These are phyloP conservation scores for Colletotrichum brevisporum DNA, from an alignment of 2,329 filamentous ascomycete species.

Conservation along the genomic window DNA sequence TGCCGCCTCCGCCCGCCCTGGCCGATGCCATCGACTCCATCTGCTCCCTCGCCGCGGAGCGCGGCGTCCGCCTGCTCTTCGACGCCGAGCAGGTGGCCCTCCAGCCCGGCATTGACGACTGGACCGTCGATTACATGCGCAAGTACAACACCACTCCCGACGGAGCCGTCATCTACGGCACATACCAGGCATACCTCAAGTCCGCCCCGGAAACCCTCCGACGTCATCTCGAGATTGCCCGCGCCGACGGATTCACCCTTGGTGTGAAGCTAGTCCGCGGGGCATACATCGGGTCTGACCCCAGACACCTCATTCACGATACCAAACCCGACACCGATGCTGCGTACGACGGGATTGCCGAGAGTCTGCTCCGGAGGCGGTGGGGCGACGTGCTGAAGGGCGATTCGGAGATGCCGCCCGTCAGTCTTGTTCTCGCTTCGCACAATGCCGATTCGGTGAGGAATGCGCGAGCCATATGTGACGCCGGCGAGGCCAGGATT, in stretches of 20 bases:
- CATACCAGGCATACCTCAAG: constrained; percentile 85
- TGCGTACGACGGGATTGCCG: constrained; percentile 80
- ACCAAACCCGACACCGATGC: constrained; percentile 79
- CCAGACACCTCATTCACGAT: constrained; percentile 78
- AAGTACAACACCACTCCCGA: constrained; percentile 77
- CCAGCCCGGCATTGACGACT: constrained; percentile 84
- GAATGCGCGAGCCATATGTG: constrained; percentile 66
- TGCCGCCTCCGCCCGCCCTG: constrained; percentile 75
- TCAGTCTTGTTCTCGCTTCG: constrained; percentile 81
- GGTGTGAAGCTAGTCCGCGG: constrained; percentile 84
- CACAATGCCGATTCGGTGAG: constrained; percentile 84
- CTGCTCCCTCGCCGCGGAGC: constrained; percentile 78
- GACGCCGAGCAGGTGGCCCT: constrained; percentile 88
- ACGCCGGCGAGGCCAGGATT: constrained; percentile 57
- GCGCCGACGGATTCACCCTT: constrained; percentile 73
- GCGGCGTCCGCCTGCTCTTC: constrained; percentile 82
- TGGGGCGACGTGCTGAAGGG: constrained; percentile 62
- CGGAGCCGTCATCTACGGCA: constrained; percentile 82
- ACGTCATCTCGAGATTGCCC: constrained; percentile 71
- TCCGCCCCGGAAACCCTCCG: constrained; percentile 69
- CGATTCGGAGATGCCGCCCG: constrained; percentile 65
- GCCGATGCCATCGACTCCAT: constrained; percentile 79
- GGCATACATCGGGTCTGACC: constrained; percentile 80
- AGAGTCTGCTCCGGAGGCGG: constrained; percentile 74
- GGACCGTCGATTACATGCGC: constrained; percentile 83